These are phyloP conservation scores for Geotrichum reessii DNA, from an alignment of 1,139 yeast genomes.

Conservation along the genomic window DNA sequence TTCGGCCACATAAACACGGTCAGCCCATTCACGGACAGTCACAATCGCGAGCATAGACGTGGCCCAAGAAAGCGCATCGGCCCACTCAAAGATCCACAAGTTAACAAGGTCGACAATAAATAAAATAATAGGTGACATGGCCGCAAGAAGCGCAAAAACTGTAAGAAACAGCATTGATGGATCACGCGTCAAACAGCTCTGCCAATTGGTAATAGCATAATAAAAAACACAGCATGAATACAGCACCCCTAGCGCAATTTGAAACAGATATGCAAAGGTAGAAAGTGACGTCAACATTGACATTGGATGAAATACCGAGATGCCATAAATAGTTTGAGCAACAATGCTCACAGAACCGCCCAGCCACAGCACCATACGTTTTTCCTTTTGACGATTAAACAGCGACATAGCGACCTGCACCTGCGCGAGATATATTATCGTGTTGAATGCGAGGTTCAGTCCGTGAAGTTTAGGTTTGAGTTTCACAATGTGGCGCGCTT, in stretches of 20 bases:
- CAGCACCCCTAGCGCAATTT: constrained; percentile 68
- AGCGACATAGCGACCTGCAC: constrained; percentile 71
- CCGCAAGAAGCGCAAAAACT: constrained; percentile 49
- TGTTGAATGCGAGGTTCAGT: constrained; percentile 55
- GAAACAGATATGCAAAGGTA: constrained; percentile 69
- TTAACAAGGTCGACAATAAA: constrained; percentile 74
- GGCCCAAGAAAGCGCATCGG: constrained; percentile 67
- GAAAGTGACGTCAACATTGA: constrained; percentile 57
- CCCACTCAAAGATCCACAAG: constrained; percentile 64
- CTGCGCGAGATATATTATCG: constrained; percentile 62
- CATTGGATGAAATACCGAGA: constrained; percentile 48
- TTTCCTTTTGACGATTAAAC: constrained; percentile 66
- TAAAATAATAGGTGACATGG: constrained; percentile 55
- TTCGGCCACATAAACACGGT: constrained; percentile 53
- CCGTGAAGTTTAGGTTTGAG: constrained; percentile 42
- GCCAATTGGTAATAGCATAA: constrained; percentile 48
- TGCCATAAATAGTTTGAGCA: constrained; percentile 66
- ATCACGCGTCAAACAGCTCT: constrained; percentile 40
- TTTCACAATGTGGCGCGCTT: constrained; percentile 45
- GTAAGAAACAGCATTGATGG: constrained; percentile 49
- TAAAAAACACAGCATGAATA: constrained; percentile 64
- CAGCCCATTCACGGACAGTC: constrained; percentile 83
- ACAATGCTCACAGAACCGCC: constrained; percentile 55
- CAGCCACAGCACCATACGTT: constrained; percentile 55
- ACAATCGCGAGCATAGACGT: constrained; percentile 65